phyloP scores from a whole-genome alignment of 1,284 basidiomycete species.

The Malassezia arunalokei region DNA sequence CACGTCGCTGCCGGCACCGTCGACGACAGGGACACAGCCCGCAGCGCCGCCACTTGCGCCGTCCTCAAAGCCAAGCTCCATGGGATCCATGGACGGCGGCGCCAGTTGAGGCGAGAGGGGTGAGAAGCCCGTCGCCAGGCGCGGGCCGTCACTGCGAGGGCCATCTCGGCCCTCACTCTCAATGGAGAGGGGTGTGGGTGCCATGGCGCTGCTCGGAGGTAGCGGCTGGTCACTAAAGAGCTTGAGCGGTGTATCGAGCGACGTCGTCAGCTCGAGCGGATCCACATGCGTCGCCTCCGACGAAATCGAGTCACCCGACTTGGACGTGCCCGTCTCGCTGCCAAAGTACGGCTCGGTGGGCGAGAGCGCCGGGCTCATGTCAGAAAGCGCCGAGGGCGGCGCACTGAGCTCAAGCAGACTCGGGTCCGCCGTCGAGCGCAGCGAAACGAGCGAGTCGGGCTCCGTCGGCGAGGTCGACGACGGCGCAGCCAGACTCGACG shows the following conservation, averaged over 20 bases:
- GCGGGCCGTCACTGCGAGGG: neutral
- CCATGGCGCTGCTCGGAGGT: neutral
- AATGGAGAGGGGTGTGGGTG: conserved; percentile 5
- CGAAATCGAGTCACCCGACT: neutral
- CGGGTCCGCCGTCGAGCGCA: conserved; percentile 13
- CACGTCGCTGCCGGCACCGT: too few relatives aligned
- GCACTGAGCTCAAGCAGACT: conserved; percentile 11
- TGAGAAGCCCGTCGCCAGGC: conserved; percentile 4
- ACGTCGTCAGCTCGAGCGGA: conserved; percentile 3
- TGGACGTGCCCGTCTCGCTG: neutral
- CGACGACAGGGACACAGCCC: too few relatives aligned
- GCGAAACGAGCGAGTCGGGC: conserved; percentile 5
- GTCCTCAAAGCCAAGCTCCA: conserved; percentile 1
- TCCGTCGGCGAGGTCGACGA: neutral
- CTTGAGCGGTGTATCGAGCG: conserved; percentile 14
- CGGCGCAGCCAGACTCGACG: neutral
- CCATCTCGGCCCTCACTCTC: conserved; percentile 1
- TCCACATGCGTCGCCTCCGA: conserved; percentile 1
- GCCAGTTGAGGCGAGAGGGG: conserved; percentile 15
- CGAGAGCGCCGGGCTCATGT: conserved; percentile 2
- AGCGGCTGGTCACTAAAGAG: conserved; percentile 14
- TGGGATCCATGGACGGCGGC: conserved; percentile 5
- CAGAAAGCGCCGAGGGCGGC: neutral
- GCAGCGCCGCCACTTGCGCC: neutral
- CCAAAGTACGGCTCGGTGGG: neutral